Evolutionary conservation across 495 filamentous ascomycete species (phyloP), one percentile per base, ranked within the genome.

Genomic region (Xylaria curta): DNA sequence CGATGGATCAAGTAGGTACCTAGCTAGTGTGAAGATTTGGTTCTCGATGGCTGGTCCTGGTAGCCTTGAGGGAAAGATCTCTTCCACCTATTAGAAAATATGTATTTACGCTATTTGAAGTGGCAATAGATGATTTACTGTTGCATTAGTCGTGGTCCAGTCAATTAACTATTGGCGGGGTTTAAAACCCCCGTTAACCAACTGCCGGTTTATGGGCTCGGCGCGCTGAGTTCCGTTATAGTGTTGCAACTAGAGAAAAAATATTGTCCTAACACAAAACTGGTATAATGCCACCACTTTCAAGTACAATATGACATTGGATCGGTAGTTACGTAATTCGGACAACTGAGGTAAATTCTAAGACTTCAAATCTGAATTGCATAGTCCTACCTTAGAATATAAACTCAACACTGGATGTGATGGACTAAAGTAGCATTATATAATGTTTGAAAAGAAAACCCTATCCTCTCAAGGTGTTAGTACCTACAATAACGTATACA

Each of bases 61-160:
- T 19, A 28, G 26, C 38, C 10, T 42, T 9, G 21, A 61, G 58
- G 53, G 28, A 31, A 38, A 21, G 17, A 38, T 38, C 31, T 38
- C 19, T 61, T 61, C 58, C 58, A 61, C 58, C 58, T 61, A 38
- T 61, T 36, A 61, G 13, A 24, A 61, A 61, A n/a, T 61, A 38
- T 59, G 12, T 8, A 61, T n/a, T 13, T 36, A 61, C n/a, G 17
- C 58, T 3, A 38, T 36, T 21, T 60, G 9, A 38, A 38, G 5
- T 10, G 6, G 31, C 31, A 60, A 60, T 6, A 31, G 15, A 21
- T 38, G 36, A 21, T 31, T 31, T 60, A 36, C 19, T 36, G 19
- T 38, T 61, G 17, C 58, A 36, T 38, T 38, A n/a, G n/a, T 24
- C 12, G 7, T 28, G 4, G 8, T 61, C 58, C 33, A 38, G 28